phyloP scores from a whole-genome alignment of 257 asterid species.

The Craterostigma plantagineum region DNA sequence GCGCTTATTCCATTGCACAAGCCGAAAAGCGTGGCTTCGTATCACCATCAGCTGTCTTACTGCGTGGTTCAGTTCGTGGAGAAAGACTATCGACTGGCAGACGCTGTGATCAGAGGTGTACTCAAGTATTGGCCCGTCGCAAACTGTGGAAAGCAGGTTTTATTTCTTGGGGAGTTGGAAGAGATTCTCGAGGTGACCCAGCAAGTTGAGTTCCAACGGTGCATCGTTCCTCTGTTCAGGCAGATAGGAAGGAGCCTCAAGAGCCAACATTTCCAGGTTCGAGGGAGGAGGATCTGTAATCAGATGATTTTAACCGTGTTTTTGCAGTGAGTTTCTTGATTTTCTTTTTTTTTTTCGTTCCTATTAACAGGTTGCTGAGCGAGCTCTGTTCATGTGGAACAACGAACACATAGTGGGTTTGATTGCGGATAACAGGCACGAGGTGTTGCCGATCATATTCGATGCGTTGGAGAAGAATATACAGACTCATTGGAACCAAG shows the following conservation, averaged over 20 bases:
- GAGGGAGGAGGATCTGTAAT: neutral
- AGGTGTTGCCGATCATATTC: conserved; percentile 20
- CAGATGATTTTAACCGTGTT: too few species aligned
- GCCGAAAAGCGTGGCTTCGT: conserved; percentile 7
- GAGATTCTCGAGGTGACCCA: conserved; percentile 12
- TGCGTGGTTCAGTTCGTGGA: conserved; percentile 15
- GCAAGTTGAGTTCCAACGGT: conserved; percentile 9
- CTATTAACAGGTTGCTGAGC: conserved; percentile 24
- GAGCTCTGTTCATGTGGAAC: conserved; percentile 27
- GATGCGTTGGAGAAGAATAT: conserved; percentile 25
- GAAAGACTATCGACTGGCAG: conserved; percentile 13
- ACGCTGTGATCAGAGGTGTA: conserved; percentile 13
- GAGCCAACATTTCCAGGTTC: conserved; percentile 13
- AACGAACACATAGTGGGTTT: conserved; percentile 23
- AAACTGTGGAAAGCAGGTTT: conserved; percentile 14
- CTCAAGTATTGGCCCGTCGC: conserved; percentile 17
- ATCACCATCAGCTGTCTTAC: conserved; percentile 14
- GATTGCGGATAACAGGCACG: conserved; percentile 22
- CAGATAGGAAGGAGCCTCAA: conserved; percentile 10
- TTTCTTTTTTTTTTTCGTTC: neutral
- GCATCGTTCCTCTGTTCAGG: conserved; percentile 10
- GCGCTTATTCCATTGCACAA: conserved; percentile 14
- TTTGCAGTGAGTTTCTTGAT: too few species aligned
- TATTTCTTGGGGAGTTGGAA: conserved; percentile 13
- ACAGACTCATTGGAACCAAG: conserved; percentile 25